Percentiles rank a stretch among this genome's conserved stretches.
phyloP scores from a whole-genome alignment of 257 asterid species.

The Solanum medicagineum region DNA sequence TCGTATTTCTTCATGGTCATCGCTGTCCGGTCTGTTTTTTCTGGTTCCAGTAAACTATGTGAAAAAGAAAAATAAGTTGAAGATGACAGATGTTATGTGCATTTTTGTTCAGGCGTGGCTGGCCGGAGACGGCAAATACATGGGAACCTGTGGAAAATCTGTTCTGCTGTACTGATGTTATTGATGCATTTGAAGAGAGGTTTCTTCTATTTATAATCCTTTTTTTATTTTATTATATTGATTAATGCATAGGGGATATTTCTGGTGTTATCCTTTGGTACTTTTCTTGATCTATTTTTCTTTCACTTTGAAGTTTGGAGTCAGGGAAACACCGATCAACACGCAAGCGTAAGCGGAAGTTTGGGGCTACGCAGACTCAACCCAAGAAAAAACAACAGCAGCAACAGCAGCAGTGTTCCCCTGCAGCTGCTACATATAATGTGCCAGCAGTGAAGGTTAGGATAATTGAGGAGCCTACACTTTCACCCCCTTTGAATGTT shows the following conservation, averaged over 20 bases:
- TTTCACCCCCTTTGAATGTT: neutral
- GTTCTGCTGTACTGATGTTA: conserved; percentile 45
- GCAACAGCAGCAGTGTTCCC: conserved; percentile 11
- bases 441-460: conserved; percentile 9
- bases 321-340: conserved; percentile 39
- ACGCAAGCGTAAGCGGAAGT: conserved; percentile 66
- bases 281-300: conserved; percentile 1
- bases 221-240: neutral
- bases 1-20: neutral
- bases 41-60: neutral
- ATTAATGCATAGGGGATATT: neutral
- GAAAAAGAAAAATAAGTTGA: neutral
- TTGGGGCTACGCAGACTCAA: conserved; percentile 33
- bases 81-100: conserved; percentile 8
- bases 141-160: conserved; percentile 89
- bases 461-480: conserved; percentile 6
- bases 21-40: neutral
- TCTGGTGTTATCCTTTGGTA: neutral
- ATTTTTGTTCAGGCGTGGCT: conserved; percentile 63
- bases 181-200: conserved; percentile 85
- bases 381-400: conserved; percentile 47
- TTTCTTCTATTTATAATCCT: conserved; percentile 5
- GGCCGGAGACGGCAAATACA: conserved; percentile 82
- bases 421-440: conserved; percentile 3
- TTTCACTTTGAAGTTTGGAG: conserved; percentile 30